A percentile compares a stretch with the other conserved stretches of the same genome.
Evolutionary conservation across 441 rosid species (phyloP).

Genomic region (Gossypium schwendimanii): DNA sequence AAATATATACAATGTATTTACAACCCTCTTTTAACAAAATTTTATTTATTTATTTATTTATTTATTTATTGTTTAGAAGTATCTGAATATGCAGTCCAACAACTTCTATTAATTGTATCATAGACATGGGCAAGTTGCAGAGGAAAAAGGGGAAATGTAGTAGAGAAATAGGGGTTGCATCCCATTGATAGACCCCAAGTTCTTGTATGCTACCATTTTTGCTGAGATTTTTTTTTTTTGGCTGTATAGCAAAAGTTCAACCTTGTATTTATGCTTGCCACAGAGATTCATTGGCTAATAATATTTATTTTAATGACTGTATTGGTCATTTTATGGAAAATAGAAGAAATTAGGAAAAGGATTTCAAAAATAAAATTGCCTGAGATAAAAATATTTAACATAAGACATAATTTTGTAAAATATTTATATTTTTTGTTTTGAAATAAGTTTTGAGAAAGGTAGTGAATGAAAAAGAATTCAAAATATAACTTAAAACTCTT

Average conservation of each 20-base stretch:
- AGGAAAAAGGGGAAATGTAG: not conserved
- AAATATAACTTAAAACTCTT: too few relatives aligned
- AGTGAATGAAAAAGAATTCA: too few relatives aligned
- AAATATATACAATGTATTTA: too few relatives aligned
- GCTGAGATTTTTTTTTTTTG: not conserved
- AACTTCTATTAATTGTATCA: not conserved
- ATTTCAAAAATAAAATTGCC: not conserved
- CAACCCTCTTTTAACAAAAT: too few relatives aligned
- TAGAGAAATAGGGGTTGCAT: not conserved
- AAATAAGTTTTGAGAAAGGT: not conserved
- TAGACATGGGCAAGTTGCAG: not conserved
- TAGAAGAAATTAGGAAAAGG: not conserved
- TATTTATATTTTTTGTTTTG: too few relatives aligned
- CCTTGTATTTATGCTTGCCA: not conserved
- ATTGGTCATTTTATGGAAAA: not conserved
- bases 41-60: too few relatives aligned
- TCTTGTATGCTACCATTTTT: not conserved
- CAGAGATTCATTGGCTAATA: not conserved
- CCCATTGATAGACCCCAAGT: not conserved
- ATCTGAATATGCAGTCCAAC: not conserved
- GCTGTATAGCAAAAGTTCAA: not conserved
- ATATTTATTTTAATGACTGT: not conserved
- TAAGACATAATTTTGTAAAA: too few relatives aligned
- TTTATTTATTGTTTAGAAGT: not conserved
- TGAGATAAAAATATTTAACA: too few relatives aligned